Conservation (phyloP, 495 filamentous ascomycete species). For the Neurospora sp. region DNA sequence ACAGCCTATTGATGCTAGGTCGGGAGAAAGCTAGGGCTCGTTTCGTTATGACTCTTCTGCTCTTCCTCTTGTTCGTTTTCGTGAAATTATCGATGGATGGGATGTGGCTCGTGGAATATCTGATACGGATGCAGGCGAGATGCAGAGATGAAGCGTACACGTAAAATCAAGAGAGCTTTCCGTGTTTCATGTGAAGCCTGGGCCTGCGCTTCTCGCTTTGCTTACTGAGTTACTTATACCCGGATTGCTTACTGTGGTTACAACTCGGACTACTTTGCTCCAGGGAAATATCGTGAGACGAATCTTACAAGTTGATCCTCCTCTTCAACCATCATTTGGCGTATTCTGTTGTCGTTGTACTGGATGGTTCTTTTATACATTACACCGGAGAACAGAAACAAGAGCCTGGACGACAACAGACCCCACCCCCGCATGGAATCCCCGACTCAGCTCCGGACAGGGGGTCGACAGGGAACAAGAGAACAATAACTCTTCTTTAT, state of each 20-base stretch:
- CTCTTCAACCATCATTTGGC: neutral
- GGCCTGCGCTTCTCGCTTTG: neutral
- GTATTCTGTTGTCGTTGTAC: neutral
- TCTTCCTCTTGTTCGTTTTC: neutral
- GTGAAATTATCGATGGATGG: neutral
- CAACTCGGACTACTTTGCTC: neutral
- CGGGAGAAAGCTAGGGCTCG: neutral
- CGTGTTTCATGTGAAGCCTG: neutral
- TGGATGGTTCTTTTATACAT: neutral
- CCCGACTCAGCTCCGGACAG: neutral
- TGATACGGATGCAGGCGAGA: neutral
- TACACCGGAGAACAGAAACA: neutral
- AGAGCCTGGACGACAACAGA: neutral
- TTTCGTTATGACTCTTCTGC: neutral
- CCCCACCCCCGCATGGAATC: neutral
- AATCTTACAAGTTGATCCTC: neutral
- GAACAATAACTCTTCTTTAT: neutral
- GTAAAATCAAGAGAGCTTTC: neutral
- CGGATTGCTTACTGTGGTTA: neutral
- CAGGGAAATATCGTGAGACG: neutral
- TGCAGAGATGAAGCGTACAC: neutral
- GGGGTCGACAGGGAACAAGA: neutral
- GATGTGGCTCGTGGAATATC: neutral
- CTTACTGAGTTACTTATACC: neutral
- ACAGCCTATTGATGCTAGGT: neutral